Conservation (phyloP, 1,284 basidiomycete genomes). For the Austroboletus novae-zelandiae region DNA sequence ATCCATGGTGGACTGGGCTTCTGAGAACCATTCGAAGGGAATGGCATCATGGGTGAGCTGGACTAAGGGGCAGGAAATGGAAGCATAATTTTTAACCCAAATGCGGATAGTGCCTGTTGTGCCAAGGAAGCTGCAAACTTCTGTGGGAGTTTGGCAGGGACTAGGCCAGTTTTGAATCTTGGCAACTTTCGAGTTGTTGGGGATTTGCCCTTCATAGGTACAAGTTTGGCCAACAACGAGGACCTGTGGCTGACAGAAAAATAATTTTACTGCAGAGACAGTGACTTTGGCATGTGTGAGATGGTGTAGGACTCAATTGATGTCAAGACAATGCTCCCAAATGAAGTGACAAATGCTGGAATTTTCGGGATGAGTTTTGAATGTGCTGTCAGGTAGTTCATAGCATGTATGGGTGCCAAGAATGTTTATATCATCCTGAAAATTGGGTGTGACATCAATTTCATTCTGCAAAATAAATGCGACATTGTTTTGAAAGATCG, state of each 20-base stretch:
- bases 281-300: constrained; percentile 20
- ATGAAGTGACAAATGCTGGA: constrained; percentile 27
- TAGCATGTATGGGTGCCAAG: constrained; percentile 12
- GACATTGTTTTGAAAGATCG: constrained; percentile 20
- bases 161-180: constrained; percentile 4
- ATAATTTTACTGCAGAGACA: constrained; percentile 15
- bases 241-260: constrained; percentile 7
- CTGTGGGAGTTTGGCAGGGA: constrained; percentile 1
- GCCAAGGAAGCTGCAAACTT: constrained; percentile 31
- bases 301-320: constrained; percentile 20
- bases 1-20: constrained; percentile 17
- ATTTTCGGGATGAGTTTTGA: constrained; percentile 30
- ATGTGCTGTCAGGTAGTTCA: constrained; percentile 15
- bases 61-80: constrained; percentile 2
- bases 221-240: constrained; percentile 14
- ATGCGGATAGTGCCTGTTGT: constrained; percentile 21
- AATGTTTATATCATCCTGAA: constrained; percentile 6
- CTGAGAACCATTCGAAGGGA: background rate
- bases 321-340: constrained; percentile 20
- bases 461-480: constrained; percentile 35
- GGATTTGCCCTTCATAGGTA: constrained; percentile 11
- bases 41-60: background rate
- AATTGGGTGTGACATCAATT: constrained; percentile 24
- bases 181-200: constrained; percentile 1
- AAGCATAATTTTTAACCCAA: constrained; percentile 23